Evolutionary conservation across 495 filamentous ascomycete genomes (phyloP), one percentile per base, ranked within the genome.

Genomic region (Lasiosphaeriaceae sp.): DNA sequence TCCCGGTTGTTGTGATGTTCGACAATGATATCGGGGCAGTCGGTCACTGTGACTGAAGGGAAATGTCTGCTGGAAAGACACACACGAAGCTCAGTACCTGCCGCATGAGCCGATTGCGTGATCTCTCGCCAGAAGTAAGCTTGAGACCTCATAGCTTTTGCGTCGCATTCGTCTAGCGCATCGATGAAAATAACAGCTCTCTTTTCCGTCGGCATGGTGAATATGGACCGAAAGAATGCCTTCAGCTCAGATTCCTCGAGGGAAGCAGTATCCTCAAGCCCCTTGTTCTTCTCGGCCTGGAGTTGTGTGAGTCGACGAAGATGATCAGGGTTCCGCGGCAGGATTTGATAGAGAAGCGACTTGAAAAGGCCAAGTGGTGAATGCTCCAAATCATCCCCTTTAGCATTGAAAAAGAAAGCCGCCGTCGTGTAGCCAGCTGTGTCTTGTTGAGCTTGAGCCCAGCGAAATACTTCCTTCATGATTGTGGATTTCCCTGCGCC

Each of bases 371-470:
- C 74, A 2, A 22, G 24, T 1, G 54, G 56, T 12, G 71, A 66
- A 44, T 65, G 67, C 53, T 75, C 67, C 50, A 74, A 56, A 14
- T 60, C 52, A 11, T 61, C 52, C 3, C 72, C 72, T 43, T 69
- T 64, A 9, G 68, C 72, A 26, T 74, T 63, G 61, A 77, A 77
- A 62, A 77, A 80, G 59, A 68, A 75, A 9, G 69, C 66, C 2
- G 68, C 45, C 11, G 69, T 61, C 46, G 2, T 19, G 43, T 44
- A 52, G 17, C 34, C 41, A 2, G 52, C 17, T 16, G 12, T 20
- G 8, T 9, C 14, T 14, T 44, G 31, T 11, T 34, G n/a, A 3
- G 11, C 11, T 8, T 39, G 22, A n/a, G 54, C 31, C 37, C 39
- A 17, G 5, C 45, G 21, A 2, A 50, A 57, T 0, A 54, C 54